phyloP scores from a whole-genome alignment of 306 rosid species.

The Cucumis cinereus region DNA sequence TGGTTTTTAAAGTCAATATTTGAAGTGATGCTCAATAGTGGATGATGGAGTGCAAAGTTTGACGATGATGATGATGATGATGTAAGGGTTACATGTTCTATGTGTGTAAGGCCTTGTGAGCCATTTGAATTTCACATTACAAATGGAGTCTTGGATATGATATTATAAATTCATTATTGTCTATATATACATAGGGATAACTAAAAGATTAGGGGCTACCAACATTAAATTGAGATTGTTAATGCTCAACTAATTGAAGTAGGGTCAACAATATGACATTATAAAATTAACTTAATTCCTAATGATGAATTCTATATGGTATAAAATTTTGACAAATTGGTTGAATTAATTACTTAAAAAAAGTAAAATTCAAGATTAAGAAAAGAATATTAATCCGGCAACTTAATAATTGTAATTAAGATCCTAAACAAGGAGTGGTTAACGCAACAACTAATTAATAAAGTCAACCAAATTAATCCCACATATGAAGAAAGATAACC shows the following conservation, averaged over 20 bases:
- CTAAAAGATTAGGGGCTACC: too few relatives aligned
- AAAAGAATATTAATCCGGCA: background rate
- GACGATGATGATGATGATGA: too few relatives aligned
- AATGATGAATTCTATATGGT: background rate
- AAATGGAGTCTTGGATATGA: too few relatives aligned
- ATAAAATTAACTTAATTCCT: background rate
- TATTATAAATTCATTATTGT: too few relatives aligned
- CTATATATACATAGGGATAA: too few relatives aligned
- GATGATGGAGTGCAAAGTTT: too few relatives aligned
- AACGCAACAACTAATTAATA: background rate
- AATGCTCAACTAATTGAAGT: background rate
- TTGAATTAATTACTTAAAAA: background rate
- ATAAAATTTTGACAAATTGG: background rate
- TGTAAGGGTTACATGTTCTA: too few relatives aligned
- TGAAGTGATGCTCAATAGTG: background rate
- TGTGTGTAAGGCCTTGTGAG: too few relatives aligned
- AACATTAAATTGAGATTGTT: background rate
- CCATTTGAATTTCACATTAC: too few relatives aligned
- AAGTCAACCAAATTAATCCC: background rate
- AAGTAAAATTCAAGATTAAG: background rate
- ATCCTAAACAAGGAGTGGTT: background rate
- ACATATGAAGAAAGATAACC: background rate
- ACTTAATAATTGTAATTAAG: background rate
- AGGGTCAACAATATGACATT: background rate
- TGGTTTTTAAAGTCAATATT: background rate